Evolutionary conservation across 2,329 filamentous ascomycete genomes (phyloP).

Genomic region (Cordyceps sp.): DNA sequence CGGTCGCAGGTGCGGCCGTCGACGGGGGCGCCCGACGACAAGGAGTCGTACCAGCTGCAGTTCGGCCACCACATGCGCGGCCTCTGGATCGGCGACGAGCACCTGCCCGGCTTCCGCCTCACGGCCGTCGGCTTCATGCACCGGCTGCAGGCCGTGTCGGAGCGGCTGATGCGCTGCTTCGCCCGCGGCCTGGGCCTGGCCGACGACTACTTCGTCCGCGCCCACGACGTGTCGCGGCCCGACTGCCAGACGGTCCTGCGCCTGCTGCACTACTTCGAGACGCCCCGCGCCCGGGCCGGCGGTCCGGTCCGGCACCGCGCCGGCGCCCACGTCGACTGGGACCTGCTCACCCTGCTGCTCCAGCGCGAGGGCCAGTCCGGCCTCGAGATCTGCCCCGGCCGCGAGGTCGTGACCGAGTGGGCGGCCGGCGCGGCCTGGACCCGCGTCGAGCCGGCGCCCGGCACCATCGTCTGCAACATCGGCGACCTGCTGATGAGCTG

Average conservation of each 20-base stretch:
- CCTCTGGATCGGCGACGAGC: constrained; percentile 31
- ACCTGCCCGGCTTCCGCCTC: constrained; percentile 30
- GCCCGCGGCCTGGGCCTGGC: constrained; percentile 38
- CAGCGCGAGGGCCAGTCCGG: constrained; percentile 43
- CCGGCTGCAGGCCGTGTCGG: constrained; percentile 31
- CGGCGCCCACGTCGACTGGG: constrained; percentile 49
- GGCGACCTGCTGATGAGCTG: constrained; percentile 51
- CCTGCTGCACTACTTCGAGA: constrained; percentile 39
- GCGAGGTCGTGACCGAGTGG: constrained; percentile 42
- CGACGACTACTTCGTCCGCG: constrained; percentile 37
- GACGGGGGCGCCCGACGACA: constrained; percentile 39
- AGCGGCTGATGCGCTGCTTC: constrained; percentile 41
- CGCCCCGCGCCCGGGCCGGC: constrained; percentile 15
- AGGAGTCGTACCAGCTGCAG: constrained; percentile 47
- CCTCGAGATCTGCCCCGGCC: constrained; percentile 47
- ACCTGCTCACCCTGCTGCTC: constrained; percentile 35
- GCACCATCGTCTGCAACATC: constrained; percentile 47
- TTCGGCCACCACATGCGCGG: constrained; percentile 37
- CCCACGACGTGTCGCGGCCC: constrained; percentile 30
- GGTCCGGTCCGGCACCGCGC: constrained; percentile 40
- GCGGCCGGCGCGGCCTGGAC: constrained; percentile 45
- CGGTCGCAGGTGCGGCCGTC: constrained; percentile 40
- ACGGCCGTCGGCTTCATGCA: constrained; percentile 35
- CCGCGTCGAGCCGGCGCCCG: constrained; percentile 35
- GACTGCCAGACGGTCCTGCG: constrained; percentile 38